Base-by-base conservation (phyloP, 257 asterid species). In the Asclepias syriaca region DNA sequence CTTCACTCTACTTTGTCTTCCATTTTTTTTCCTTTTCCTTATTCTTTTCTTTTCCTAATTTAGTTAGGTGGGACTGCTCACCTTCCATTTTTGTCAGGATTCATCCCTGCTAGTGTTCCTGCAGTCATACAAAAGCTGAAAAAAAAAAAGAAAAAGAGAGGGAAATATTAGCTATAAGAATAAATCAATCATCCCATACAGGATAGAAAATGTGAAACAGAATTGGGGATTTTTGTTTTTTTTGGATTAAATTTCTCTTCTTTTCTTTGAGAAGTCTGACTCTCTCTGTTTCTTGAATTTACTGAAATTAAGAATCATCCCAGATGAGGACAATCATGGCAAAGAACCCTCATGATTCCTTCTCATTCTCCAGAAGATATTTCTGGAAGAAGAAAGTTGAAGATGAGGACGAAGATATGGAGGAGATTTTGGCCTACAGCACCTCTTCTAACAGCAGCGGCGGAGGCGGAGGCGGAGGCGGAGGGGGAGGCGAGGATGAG, bases 301-400 rank as follows among this genome's bases (percentile, higher is more conserved):
- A 1, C 43, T 60, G 32, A 32, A 51, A 11, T 34, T 34, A 34
- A 34, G 3, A 43, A 43, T 43, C 48, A 71, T 54, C 55, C 77
- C 22, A 79, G 65, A 94, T 88, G 97, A 92, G 74, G 86, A 49
- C 96, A 46, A 86, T 87, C 84, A 83, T 69, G 85, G 95, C 93
- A 2, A 77, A 74, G 72, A 82, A 77, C 74, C 87, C 86, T 2
- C 86, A 89, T 45, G 96, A 92, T 37, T 90, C 99, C 0, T 84
- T 90, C 84, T 91, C 99, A 2, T 88, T 94, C 82, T 94, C 99
- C 24, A 84, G 97, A 40, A 76, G 99, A 53, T 94, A 87, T 85
- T 94, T 91, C 75, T 81, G 81, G 84, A 89, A 79, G 77, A 92
- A 87, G 81, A 94, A 91, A 46, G 40, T 66, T 14, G 84, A 71